Percentiles rank a stretch among this genome's conserved stretches.
Conservation (phyloP, 352 stramenopile genomes). For the Thalassiosira allenii region DNA sequence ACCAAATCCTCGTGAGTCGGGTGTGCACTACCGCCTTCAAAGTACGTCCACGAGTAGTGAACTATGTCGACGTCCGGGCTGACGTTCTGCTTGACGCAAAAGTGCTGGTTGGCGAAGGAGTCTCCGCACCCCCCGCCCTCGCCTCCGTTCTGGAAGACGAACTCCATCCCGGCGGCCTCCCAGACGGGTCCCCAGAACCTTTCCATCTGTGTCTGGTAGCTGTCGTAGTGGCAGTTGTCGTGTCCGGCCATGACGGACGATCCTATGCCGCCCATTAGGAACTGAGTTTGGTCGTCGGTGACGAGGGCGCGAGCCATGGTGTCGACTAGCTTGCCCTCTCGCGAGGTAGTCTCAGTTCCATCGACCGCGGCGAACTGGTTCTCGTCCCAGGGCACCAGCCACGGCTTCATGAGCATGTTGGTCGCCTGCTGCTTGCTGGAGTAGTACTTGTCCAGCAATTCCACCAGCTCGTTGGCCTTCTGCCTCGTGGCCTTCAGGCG, state of each 20-base stretch:
- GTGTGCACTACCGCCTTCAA: slow-evolving; percentile 38
- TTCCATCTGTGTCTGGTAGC: slow-evolving; percentile 62
- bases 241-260: slow-evolving; percentile 51
- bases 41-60: slow-evolving; percentile 66
- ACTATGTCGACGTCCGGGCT: slow-evolving; percentile 54
- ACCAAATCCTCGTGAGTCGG: slow-evolving; percentile 44
- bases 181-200: slow-evolving; percentile 46
- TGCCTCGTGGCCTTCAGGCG: slow-evolving; percentile 39
- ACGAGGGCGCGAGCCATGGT: slow-evolving; percentile 20
- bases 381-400: slow-evolving; percentile 52
- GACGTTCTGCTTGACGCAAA: slow-evolving; percentile 64
- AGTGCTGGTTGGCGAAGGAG: slow-evolving; percentile 50
- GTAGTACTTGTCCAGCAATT: slow-evolving; percentile 55
- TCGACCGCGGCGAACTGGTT: slow-evolving; percentile 38
- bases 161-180: slow-evolving; percentile 57
- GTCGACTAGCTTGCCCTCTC: slow-evolving; percentile 13
- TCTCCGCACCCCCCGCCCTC: slow-evolving; percentile 58
- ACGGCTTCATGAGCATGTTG: slow-evolving; percentile 50
- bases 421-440: slow-evolving; percentile 30
- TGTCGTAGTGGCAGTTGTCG: slow-evolving; percentile 60
- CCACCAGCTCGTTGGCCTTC: slow-evolving; percentile 20
- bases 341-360: neutral
- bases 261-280: slow-evolving; percentile 58
- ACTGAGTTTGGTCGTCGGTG: slow-evolving; percentile 37
- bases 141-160: slow-evolving; percentile 56